Base-by-base conservation (phyloP, 2,329 filamentous ascomycete species). In the Cladosporium colombiae region DNA sequence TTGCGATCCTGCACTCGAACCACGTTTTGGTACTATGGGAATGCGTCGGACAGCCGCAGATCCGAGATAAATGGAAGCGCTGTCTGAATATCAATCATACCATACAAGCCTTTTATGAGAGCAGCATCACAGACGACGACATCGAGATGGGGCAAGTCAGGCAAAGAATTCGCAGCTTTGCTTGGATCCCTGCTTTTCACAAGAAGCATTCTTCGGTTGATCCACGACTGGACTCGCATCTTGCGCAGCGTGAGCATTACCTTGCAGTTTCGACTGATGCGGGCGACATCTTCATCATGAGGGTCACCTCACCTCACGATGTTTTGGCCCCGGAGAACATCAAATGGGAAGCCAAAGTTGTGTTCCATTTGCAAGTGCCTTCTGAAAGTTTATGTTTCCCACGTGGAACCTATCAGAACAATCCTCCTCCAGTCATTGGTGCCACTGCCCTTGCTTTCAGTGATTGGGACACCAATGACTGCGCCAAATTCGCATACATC, bases 1-100 rank as follows among this genome's bases (percentile, higher is more conserved):
- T 89, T 31, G 84, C 82, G 2, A 81, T 86, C 18, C 76, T 87
- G 53, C 87, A 85, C 0, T 82, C 85, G 2, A 87, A 86, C 68
- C 74, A 86, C 64, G 71, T 85, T 1, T 73, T 89, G 5, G 85
- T 84, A 1, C 73, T 89, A 10, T 89, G 85, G 81, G 82, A 84
- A 57, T 78, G 81, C 2, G 74, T 80, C 35, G 82, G 82, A 14
- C 76, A 76, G 21, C 75, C 74, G 1, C 72, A 76, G 16, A 77
- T 78, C 11, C 74, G 77, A 50, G 73, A 76, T 1, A 81, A 79
- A 68, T 88, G 86, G 86, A 76, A 76, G 46, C 80, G 86, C 35
- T 80, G 80, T 3, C 70, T 82, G 6, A 76, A 88, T n/a, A 72
- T 88, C 44, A 88, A 88, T 67, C 73, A 81, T 62, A 73, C 76